Conservation (phyloP, 768 basidiomycete genomes). For the Neoboletus magnificus region DNA sequence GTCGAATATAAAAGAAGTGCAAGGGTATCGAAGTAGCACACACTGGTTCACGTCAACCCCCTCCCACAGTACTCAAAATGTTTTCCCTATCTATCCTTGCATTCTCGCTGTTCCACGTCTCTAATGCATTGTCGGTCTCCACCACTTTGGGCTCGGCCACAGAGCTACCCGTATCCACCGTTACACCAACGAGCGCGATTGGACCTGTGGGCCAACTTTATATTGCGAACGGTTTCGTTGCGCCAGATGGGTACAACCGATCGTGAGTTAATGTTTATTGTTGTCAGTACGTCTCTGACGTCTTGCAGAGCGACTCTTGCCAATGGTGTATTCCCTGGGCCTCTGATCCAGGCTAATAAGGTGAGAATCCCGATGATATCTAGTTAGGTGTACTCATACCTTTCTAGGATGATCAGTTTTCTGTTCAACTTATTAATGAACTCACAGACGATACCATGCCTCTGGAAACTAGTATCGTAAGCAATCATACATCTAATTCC, state of each 20-base stretch:
- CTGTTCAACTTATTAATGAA: conserved; percentile 42
- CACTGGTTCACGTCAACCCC: no score
- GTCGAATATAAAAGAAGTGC: conserved; percentile 8
- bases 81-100: conserved; percentile 4
- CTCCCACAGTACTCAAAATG: not conserved
- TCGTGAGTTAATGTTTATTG: conserved; percentile 24
- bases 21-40: not conserved
- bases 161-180: not conserved
- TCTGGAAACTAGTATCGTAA: conserved; percentile 41
- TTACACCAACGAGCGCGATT: not conserved
- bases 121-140: conserved; percentile 1
- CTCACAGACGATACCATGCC: conserved; percentile 47
- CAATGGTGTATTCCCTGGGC: conserved; percentile 44
- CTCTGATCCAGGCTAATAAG: conserved; percentile 42
- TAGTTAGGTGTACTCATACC: not conserved
- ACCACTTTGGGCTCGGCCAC: not conserved
- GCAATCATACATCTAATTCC: conserved; percentile 4
- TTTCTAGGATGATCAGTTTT: conserved; percentile 36
- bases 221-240: conserved; percentile 38
- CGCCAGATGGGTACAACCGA: conserved; percentile 48
- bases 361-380: not conserved
- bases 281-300: not conserved
- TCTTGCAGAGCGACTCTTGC: conserved; percentile 40
- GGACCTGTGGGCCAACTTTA: conserved; percentile 26
- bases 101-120: conserved; percentile 3